Conservation (phyloP, 2,329 filamentous ascomycete species). For the Xylariaceae sp. region DNA sequence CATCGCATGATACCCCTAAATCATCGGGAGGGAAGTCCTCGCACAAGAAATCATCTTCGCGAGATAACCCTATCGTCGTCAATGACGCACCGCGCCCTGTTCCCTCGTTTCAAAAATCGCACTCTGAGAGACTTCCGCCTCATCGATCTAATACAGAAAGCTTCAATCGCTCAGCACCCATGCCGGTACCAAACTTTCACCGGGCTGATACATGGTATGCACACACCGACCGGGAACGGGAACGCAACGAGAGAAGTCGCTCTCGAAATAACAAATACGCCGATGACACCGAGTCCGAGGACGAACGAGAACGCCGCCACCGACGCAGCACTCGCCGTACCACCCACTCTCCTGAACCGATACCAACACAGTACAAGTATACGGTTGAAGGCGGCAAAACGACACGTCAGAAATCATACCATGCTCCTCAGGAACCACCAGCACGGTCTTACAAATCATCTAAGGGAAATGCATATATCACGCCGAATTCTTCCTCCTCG, state of each 20-base stretch:
- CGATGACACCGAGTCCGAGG: conserved; percentile 25
- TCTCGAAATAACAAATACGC: conserved; percentile 10
- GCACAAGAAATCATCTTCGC: conserved; percentile 25
- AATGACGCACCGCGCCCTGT: conserved; percentile 16
- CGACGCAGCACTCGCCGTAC: conserved; percentile 20
- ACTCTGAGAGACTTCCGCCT: conserved; percentile 11
- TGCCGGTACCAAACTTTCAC: conserved; percentile 13
- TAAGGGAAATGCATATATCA: conserved; percentile 5
- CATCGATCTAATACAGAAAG: conserved; percentile 24
- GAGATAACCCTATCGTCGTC: conserved; percentile 21
- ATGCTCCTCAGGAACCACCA: conserved; percentile 7
- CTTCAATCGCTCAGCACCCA: conserved; percentile 18
- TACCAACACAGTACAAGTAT: conserved; percentile 13
- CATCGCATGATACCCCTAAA: conserved; percentile 27
- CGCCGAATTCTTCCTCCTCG: conserved; percentile 20
- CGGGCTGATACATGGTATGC: conserved; percentile 24
- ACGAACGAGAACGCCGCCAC: conserved; percentile 21
- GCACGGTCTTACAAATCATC: conserved; percentile 13
- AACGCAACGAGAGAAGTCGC: conserved; percentile 13
- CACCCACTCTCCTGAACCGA: conserved; percentile 21
- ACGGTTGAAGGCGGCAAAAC: conserved; percentile 11
- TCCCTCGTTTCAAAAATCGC: conserved; percentile 21
- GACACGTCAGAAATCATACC: conserved; percentile 15
- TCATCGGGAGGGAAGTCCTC: conserved; percentile 29
- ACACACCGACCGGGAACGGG: conserved; percentile 18